Base-by-base conservation (phyloP, 192 early-diverging fungal species). In the Phycomyces nitens region DNA sequence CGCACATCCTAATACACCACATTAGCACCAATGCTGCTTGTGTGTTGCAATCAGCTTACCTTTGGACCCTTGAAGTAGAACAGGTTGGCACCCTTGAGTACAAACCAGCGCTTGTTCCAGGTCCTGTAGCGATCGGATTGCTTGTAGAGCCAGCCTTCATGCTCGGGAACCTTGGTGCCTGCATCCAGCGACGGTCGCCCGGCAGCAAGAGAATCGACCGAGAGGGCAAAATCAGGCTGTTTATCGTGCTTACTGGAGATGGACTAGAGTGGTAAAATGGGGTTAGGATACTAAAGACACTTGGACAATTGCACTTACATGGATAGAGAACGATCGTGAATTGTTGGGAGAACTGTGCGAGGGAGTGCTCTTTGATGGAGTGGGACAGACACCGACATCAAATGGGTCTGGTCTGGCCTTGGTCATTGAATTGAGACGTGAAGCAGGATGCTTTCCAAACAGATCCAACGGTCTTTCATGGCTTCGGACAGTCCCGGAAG, bases 51-150 rank as follows among this genome's bases (percentile, higher is more conserved):
- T 11, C n/a, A 15, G 14, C 9, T 53, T 69, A 69, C 68, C 64
- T 77, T 80, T 27, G 78, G 81, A 21, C 74, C 74, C 53, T 85
- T 83, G 58, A 87, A 82, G 58, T 85, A 85, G 56, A 77, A 87
- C 18, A 87, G 58, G 23, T 79, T 79, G 0, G 71, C 63, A 0
- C 80, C 83, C 54, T 87, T 84, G 16, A 87, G 66, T 38, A 87
- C 78, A 64, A 83, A 87, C 80, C 77, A 87, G 23, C 85, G 72
- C 24, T 75, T 80, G 62, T 85, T 84, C 83, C 83, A 87, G 0
- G 77, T 80, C 22, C 77, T 78, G 54, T 87, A 85, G 20, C 75
- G 79, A 52, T 82, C 83, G 9, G 79, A 76, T 44, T 82, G 77
- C 52, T 87, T 87, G 60, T 82, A 77, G 38, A 87, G 65, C 73